Evolutionary conservation across 192 early-diverging fungal genomes (phyloP), one percentile per base, ranked within the genome.

Genomic region (Geranomyces michiganensis): DNA sequence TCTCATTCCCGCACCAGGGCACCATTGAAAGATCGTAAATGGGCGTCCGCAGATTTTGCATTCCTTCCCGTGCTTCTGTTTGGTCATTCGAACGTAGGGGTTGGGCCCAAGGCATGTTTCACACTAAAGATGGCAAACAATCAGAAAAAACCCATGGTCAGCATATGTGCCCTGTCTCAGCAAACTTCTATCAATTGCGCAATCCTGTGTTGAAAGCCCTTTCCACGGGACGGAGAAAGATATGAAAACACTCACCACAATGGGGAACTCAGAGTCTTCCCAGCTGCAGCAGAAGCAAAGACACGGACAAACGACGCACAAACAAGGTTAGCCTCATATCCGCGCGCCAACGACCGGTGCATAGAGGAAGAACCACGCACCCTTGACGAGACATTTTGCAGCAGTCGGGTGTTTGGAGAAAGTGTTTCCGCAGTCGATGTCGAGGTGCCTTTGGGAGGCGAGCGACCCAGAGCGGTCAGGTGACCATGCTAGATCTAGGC

Each of bases 31-130:
- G 46, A 97, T 90, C 27, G 97, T 97, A 73, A 97, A 99, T 0
- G 97, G 92, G 33, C 93, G 82, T 30, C 78, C 78, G 71, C 97
- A 99, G 71, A 96, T 89, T 83, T 85, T 92, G 88, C 91, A 89
- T 61, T 85, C 85, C 58, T 80, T 77, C n/a, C 83, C 82, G 56
- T 72, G 74, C 14, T 56, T 29, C 48, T 86, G 68, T 65, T 77
- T 79, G 9, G 78, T 75, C 97, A 99, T 98, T 68, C 96, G 92
- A 61, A 99, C 89, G 71, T 98, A 99, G 30, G 97, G 97, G 71
- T 98, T 99, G 56, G 93, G 90, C 22, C 97, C 97, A 24, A 99
- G 83, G 70, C 97, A 99, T 46, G 94, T 95, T 79, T 97, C 96
- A 82, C 97, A 99, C 55, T 96, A 84, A 2, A 22, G 45, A 15